A percentile compares a stretch with the other conserved stretches of the same genome.
These are phyloP conservation scores for Porcisia hertigi DNA, from an alignment of 208 protist species.

Conservation along the genomic window DNA sequence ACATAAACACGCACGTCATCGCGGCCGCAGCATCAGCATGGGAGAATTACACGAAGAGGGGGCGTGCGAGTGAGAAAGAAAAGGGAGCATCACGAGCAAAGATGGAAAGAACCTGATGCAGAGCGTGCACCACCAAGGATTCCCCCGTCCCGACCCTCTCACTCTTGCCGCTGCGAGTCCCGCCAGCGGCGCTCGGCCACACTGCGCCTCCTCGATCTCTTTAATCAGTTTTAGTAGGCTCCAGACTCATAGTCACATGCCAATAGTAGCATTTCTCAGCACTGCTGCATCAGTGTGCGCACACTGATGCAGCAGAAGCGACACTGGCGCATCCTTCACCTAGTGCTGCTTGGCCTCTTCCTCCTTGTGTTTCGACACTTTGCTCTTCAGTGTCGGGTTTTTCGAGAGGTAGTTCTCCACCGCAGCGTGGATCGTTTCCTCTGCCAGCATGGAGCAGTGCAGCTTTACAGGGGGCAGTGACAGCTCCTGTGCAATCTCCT, in stretches of 20 bases:
- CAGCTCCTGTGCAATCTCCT: conserved; percentile 98
- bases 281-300: neutral
- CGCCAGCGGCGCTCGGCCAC: neutral
- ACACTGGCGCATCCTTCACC: neutral
- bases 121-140: neutral
- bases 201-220: neutral
- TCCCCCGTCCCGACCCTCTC: neutral
- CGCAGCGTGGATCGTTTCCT: conserved; percentile 98
- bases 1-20: neutral
- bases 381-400: conserved; percentile 91
- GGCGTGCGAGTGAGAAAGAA: neutral
- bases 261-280: neutral
- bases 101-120: neutral
- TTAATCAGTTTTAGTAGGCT: neutral
- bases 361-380: conserved; percentile 52
- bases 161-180: neutral
- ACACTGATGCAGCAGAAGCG: neutral
- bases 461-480: conserved; percentile 99
- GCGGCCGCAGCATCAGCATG: neutral
- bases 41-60: neutral
- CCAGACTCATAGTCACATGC: neutral
- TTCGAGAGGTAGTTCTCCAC: conserved; percentile 97
- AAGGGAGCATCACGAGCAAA: neutral
- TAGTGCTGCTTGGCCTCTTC: conserved; percentile 7
- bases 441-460: conserved; percentile 99